phyloP scores from a whole-genome alignment of 331 rosid species.

The Ulmus americana region DNA sequence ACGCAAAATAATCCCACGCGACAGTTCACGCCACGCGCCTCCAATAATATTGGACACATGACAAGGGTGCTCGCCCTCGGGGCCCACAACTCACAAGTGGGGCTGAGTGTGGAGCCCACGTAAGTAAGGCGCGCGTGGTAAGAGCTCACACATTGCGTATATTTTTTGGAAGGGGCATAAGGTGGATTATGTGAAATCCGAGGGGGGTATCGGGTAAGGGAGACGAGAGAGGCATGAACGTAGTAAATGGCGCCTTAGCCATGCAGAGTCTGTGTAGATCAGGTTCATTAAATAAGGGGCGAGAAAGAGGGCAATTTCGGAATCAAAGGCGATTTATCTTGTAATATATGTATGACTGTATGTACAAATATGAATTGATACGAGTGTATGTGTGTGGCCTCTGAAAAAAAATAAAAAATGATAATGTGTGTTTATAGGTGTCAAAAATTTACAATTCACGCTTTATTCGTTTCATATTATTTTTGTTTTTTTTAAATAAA shows the following conservation, averaged over 20 bases:
- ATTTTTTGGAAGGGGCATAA: not conserved
- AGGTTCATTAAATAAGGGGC: constrained; percentile 47
- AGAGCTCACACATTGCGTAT: not conserved
- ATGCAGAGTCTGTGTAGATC: constrained; percentile 52
- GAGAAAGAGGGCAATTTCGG: not conserved
- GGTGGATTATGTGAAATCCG: constrained; percentile 19
- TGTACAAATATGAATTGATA: too few relatives aligned
- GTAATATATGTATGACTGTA: too few relatives aligned
- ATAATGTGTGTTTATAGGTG: too few relatives aligned
- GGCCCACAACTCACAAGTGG: not conserved
- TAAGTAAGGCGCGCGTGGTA: constrained; percentile 4
- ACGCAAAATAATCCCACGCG: constrained; percentile 3
- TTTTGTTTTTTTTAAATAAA: too few relatives aligned
- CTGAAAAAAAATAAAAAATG: too few relatives aligned
- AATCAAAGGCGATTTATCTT: too few relatives aligned
- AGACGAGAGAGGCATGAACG: constrained; percentile 53
- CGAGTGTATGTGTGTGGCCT: too few relatives aligned
- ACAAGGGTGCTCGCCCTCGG: not conserved
- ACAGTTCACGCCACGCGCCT: not conserved
- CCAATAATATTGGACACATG: not conserved
- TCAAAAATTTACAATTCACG: too few relatives aligned
- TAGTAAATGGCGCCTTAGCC: constrained; percentile 54
- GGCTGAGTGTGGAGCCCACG: not conserved
- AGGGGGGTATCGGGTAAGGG: constrained; percentile 21
- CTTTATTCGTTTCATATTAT: too few relatives aligned